Conservation (phyloP, 2,329 filamentous ascomycete species). For the Plectosphaerella sp. region DNA sequence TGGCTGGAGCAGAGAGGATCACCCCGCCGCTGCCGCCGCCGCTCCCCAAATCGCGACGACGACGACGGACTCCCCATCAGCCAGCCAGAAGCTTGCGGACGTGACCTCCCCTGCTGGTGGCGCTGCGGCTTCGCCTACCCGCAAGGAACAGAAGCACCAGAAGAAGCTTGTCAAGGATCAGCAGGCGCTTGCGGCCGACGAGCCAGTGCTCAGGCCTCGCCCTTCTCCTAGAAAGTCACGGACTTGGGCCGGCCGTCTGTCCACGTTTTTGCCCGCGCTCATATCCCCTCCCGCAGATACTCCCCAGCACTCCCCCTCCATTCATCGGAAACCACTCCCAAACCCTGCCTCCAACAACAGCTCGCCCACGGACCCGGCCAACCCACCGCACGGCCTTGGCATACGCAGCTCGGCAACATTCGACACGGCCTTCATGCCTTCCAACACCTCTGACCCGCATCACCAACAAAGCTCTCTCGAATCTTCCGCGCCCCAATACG, state of each 20-base stretch:
- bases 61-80: conserved; percentile 2
- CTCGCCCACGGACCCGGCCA: conserved; percentile 8
- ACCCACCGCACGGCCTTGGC: neutral
- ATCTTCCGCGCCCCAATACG: conserved; percentile 5
- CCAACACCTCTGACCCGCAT: neutral
- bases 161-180: neutral
- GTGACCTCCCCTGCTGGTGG: neutral
- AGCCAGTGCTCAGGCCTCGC: conserved; percentile 12
- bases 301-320: conserved; percentile 12
- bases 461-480: conserved; percentile 1
- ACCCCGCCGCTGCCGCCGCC: conserved; percentile 1
- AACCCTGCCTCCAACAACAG: neutral
- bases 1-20: too few relatives aligned
- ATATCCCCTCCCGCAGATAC: conserved; percentile 25
- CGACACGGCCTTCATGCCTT: neutral
- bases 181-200: neutral
- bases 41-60: conserved; percentile 9
- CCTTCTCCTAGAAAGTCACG: conserved; percentile 22
- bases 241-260: conserved; percentile 30
- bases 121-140: neutral
- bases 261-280: conserved; percentile 32
- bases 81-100: neutral
- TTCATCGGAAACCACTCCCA: conserved; percentile 16
- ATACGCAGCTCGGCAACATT: neutral
- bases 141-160: conserved; percentile 5